Evolutionary conservation across 2,329 filamentous ascomycete genomes (phyloP).

Genomic region (Microsporum canis): DNA sequence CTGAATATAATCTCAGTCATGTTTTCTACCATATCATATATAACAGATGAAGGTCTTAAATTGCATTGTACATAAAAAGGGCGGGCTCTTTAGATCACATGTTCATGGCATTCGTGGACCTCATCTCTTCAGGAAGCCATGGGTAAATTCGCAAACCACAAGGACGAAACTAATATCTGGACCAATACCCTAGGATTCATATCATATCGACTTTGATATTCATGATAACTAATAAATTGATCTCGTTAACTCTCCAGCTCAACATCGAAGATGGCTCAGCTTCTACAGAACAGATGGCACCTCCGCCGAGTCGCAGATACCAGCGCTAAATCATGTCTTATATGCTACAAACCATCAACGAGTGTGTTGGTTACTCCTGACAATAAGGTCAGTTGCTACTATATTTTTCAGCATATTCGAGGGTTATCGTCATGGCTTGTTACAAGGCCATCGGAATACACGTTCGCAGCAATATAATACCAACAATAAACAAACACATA

Average conservation of each 20-base stretch:
- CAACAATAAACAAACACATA: neutral
- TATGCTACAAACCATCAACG: slow-evolving; percentile 80
- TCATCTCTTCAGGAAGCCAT: neutral
- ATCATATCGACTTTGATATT: neutral
- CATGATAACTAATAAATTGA: neutral
- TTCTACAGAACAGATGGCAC: slow-evolving; percentile 65
- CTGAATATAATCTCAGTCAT: neutral
- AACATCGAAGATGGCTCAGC: slow-evolving; percentile 11
- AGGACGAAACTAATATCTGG: neutral
- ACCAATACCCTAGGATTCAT: too few species aligned
- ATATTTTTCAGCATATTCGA: neutral
- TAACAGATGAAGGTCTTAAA: too few species aligned
- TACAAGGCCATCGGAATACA: neutral
- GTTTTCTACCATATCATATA: too few species aligned
- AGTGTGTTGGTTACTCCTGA: slow-evolving; percentile 83
- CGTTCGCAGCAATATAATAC: neutral
- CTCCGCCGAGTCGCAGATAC: slow-evolving; percentile 77
- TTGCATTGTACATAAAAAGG: too few species aligned
- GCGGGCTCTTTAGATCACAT: neutral
- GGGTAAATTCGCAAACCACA: neutral
- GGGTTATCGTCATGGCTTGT: neutral
- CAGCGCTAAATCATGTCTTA: slow-evolving; percentile 72
- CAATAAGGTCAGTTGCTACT: slow-evolving; percentile 55
- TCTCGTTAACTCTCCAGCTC: neutral
- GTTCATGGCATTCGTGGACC: neutral